Base-by-base conservation (phyloP, 345 rosid genomes). In the Camelina neglecta region DNA sequence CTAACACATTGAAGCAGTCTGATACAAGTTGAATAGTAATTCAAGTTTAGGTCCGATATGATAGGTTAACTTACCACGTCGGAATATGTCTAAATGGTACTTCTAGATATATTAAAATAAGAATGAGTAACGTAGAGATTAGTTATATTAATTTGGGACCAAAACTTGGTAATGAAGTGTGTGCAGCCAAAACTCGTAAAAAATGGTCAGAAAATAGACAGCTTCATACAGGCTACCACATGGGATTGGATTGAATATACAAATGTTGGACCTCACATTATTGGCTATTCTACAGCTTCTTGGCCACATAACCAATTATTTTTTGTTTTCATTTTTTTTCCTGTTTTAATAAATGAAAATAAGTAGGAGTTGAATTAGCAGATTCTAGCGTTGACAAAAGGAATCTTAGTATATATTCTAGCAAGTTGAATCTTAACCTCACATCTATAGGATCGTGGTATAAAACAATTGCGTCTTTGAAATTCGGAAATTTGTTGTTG, bases 161-260 rank as follows among this genome's bases (percentile, higher is more conserved):
- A 67, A 36, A 71, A 21, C 7, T 8, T 56, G 42, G 63, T 65
- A 47, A n/a, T 47, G 72, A 74, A 57, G 65, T 56, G 65, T 56
- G 47, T 35, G 57, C 72, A 74, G 59, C 78, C 23, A 47, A 35
- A 71, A 24, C 31, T 48, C 50, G 20, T 72, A 4, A 60, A 10
- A 20, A 23, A 4, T 33, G 41, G 78, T 24, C 72, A 57, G 66
- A 49, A 75, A 75, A 59, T 58, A 67, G 74, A 50, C 74, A 67
- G 74, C 68, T 75, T 60, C 74, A 51, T 26, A 75, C 47, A 75
- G 74, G 74, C 68, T 68, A 59, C 69, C 68, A 67, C 74, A 68
- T 75, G 69, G 68, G 68, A n/a, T 50, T 16, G 49, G 38, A 26
- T 44, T 23, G 48, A 60, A 59, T 45, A 71, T 20, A 60, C 7